Percentiles rank a stretch among this genome's conserved stretches.
Evolutionary conservation across 2,329 filamentous ascomycete species (phyloP).

Genomic region (Bimuria novae-zelandiae): DNA sequence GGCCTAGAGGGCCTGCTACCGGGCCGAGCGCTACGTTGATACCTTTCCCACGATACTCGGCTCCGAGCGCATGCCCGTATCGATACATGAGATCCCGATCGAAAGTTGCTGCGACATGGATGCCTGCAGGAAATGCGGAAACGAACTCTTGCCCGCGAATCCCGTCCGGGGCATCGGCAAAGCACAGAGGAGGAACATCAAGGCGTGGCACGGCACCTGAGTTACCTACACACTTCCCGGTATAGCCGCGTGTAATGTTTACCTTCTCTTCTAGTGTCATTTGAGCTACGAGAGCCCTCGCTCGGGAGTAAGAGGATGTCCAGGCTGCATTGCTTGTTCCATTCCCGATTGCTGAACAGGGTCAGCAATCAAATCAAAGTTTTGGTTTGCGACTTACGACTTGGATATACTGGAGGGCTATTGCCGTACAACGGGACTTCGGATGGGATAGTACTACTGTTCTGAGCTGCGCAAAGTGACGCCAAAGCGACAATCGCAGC

Average conservation of each 20-base stretch:
- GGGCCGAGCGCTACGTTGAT: constrained; percentile 73
- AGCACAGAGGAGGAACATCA: constrained; percentile 45
- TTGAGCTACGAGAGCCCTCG: constrained; percentile 45
- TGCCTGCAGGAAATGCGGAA: constrained; percentile 36
- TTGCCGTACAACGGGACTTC: constrained; percentile 35
- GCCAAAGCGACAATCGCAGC: neutral
- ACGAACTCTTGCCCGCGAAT: constrained; percentile 38
- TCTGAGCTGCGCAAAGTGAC: neutral
- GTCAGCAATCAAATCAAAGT: constrained; percentile 7
- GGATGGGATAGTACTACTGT: constrained; percentile 13
- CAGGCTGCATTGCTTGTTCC: constrained; percentile 30
- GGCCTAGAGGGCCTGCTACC: constrained; percentile 69
- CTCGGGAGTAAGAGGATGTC: constrained; percentile 41
- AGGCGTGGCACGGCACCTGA: constrained; percentile 44
- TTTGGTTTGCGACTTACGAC: constrained; percentile 22
- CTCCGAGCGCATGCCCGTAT: constrained; percentile 68
- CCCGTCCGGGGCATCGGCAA: constrained; percentile 46
- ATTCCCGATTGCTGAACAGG: constrained; percentile 24
- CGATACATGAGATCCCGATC: constrained; percentile 71
- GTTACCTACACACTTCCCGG: constrained; percentile 41
- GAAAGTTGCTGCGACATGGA: constrained; percentile 66
- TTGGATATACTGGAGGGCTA: constrained; percentile 38
- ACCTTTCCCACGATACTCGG: constrained; percentile 73
- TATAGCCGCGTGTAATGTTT: constrained; percentile 45
- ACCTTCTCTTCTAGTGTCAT: constrained; percentile 51